These are phyloP conservation scores for Wickerhamomyces silvicola DNA, from an alignment of 805 yeast genomes.

Conservation along the genomic window DNA sequence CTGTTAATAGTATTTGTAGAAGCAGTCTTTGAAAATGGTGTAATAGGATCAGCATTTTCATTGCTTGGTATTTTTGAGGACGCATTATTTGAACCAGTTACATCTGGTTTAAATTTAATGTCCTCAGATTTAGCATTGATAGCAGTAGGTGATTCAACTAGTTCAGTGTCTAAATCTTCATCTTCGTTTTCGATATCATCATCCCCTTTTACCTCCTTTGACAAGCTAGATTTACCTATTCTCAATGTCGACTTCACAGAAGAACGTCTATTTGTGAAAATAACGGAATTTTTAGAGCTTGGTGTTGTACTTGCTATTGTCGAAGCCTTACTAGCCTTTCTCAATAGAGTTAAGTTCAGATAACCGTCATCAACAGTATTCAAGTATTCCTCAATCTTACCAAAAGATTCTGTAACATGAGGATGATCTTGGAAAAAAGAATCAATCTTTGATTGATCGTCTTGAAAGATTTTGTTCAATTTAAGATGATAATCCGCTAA, in stretches of 20 bases:
- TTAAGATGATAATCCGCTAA: constrained; percentile 19
- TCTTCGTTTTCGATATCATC: constrained; percentile 7
- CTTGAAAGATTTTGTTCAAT: constrained; percentile 17
- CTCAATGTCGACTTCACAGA: constrained; percentile 6
- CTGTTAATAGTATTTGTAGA: no score
- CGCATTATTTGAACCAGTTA: constrained; percentile 9
- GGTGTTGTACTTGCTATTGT: constrained; percentile 1
- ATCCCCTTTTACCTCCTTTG: constrained; percentile 11
- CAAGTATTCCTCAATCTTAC: constrained; percentile 48
- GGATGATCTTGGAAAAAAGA: constrained; percentile 21
- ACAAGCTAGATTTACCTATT: constrained; percentile 19
- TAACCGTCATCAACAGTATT: constrained; percentile 62
- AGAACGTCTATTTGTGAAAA: constrained; percentile 6
- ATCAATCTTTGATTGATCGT: constrained; percentile 19
- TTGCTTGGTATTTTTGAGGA: constrained; percentile 3
- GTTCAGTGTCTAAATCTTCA: constrained; percentile 24
- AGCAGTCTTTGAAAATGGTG: constrained; percentile 6
- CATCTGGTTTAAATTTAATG: constrained; percentile 14
- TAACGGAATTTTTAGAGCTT: constrained; percentile 8
- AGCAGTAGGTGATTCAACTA: constrained; percentile 2
- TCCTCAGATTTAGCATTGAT: background rate
- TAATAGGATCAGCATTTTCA: constrained; percentile 17
- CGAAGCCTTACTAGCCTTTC: constrained; percentile 35
- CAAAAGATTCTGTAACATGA: constrained; percentile 27
- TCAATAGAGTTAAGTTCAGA: constrained; percentile 47